Base-by-base conservation (phyloP, 805 yeast species). In the Middelhovenomyces tepae region DNA sequence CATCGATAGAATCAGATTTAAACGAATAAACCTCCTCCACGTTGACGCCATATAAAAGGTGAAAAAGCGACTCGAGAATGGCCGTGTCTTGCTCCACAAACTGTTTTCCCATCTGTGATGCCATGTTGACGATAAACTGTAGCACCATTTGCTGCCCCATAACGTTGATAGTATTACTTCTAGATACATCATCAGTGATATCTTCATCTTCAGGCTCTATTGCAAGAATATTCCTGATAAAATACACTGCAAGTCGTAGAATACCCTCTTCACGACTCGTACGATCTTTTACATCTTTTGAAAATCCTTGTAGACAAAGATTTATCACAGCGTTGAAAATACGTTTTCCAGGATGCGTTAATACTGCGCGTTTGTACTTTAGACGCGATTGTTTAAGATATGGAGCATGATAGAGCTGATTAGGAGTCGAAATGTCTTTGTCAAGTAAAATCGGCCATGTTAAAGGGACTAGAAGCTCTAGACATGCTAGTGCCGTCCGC, bases 361-460 rank as follows among this genome's bases (percentile, higher is more conserved):
- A 51, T 2, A 87, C 61, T 3, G 69, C 69, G 39, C 75, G 73
- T 53, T 89, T 91, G 55, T 89, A 91, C 3, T 56, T 48, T 18
- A 78, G 47, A 42, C 86, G 95, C 17, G 76, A 70, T 39, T 71
- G 74, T 42, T 74, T 73, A 31, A 87, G 60, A 33, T 72, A 72
- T 7, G 77, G 63, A 48, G 70, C 78, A 24, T 71, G 63, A 14
- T 64, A 58, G 26, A 73, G 62, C 45, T 81, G 84, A 34, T 71
- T 72, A 14, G 62, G 62, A 0, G 78, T 62, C 3, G 78, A 67
- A n/a, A 71, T 72, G 14, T 67, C 72, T 7, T 68, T 57, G 32
- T 63, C 69, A n/a, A 84, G 53, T 21, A 74, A 75, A 4, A 81
- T 52, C 0, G 97, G 97, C 83, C 94, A 81, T 0, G 95, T 81